Evolutionary conservation across 192 early-diverging fungal genomes (phyloP).

Genomic region (Coemansia sp.): DNA sequence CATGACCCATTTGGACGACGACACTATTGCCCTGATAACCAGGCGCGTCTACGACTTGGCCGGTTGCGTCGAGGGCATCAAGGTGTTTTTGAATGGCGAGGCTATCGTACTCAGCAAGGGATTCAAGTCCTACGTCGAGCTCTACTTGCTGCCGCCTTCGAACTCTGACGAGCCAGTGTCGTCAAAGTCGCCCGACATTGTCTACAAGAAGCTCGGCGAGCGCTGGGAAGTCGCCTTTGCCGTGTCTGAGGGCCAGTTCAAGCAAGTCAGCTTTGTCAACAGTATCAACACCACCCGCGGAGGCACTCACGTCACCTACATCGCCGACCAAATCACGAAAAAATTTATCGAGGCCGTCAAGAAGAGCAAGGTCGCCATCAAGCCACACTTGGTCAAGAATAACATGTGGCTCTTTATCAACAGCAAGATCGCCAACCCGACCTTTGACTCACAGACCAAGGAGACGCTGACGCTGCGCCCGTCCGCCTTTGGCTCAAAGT

Average conservation of each 20-base stretch:
- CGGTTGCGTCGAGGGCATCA: conserved; percentile 77
- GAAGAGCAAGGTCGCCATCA: conserved; percentile 70
- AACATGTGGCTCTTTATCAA: conserved; percentile 96
- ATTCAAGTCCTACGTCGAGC: conserved; percentile 87
- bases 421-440: conserved; percentile 86
- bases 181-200: conserved; percentile 45
- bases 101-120: conserved; percentile 71
- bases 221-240: conserved; percentile 95
- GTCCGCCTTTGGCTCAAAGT: conserved; percentile 79
- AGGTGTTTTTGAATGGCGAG: conserved; percentile 83
- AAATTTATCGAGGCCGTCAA: conserved; percentile 66
- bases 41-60: conserved; percentile 95
- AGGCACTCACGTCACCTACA: conserved; percentile 84
- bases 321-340: conserved; percentile 76
- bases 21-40: conserved; percentile 80
- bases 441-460: conserved; percentile 98
- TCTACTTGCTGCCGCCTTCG: conserved; percentile 59
- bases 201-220: conserved; percentile 74
- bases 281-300: conserved; percentile 93
- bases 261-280: conserved; percentile 96
- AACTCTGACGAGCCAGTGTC: conserved; percentile 16
- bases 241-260: conserved; percentile 92
- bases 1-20: conserved; percentile 83
- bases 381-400: conserved; percentile 80
- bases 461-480: conserved; percentile 83